phyloP scores from a whole-genome alignment of 345 rosid genomes.

The Camelina laxa region DNA sequence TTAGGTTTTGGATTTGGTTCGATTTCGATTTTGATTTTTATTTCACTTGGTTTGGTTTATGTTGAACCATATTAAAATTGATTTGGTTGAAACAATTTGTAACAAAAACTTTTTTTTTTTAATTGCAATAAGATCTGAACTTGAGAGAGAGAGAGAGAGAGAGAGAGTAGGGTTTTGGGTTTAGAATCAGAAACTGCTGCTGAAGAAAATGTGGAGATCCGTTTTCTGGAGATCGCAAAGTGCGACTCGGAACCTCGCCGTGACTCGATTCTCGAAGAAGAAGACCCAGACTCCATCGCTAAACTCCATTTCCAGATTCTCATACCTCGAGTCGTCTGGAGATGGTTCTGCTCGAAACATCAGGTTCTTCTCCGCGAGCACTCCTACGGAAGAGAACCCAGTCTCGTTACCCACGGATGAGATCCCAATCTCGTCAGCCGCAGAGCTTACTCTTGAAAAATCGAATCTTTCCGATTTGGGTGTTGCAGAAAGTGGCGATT shows the following conservation, averaged over 20 bases:
- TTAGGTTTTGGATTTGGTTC: constrained; percentile 15
- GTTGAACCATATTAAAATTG: neutral
- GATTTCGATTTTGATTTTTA: neutral
- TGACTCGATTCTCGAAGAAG: constrained; percentile 38
- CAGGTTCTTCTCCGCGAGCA: constrained; percentile 49
- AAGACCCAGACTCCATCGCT: constrained; percentile 34
- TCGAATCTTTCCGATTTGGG: constrained; percentile 28
- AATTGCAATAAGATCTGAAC: neutral
- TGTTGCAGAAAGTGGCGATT: constrained; percentile 38
- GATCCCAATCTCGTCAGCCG: constrained; percentile 24
- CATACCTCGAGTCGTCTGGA: constrained; percentile 32
- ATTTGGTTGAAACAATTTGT: constrained; percentile 5
- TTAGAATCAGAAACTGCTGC: constrained; percentile 26
- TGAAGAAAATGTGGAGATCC: constrained; percentile 62
- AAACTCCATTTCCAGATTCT: constrained; percentile 30
- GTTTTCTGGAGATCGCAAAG: constrained; percentile 47
- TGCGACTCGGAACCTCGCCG: constrained; percentile 42
- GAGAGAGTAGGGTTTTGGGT: constrained; percentile 42
- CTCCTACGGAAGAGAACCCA: constrained; percentile 35
- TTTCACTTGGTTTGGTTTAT: neutral
- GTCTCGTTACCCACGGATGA: constrained; percentile 28
- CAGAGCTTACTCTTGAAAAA: constrained; percentile 20
- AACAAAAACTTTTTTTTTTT: neutral
- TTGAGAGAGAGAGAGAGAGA: neutral
- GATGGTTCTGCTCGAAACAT: constrained; percentile 33